Evolutionary conservation across 164 flowering plant genomes (phyloP).

Genomic region (Magnolia kwangsiensis): DNA sequence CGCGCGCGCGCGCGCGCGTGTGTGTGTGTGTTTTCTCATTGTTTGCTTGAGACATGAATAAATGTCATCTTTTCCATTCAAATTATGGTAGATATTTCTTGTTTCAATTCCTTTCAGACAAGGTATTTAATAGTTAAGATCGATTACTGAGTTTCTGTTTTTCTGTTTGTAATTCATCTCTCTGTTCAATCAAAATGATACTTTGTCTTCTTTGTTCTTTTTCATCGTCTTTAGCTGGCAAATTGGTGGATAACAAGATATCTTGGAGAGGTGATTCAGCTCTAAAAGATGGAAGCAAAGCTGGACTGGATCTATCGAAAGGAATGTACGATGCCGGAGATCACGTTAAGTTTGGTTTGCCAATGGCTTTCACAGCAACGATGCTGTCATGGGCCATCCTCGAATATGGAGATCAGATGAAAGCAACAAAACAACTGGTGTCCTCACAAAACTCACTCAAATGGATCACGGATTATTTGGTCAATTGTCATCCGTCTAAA

Average conservation of each 20-base stretch:
- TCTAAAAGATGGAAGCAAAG: conserved; percentile 63
- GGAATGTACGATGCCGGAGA: conserved; percentile 99
- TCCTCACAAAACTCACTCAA: conserved; percentile 73
- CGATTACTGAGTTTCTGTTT: not conserved
- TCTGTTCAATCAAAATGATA: not conserved
- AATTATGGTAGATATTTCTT: no score
- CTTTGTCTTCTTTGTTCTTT: not conserved
- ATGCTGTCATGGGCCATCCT: conserved; percentile 90
- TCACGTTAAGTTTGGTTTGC: conserved; percentile 86
- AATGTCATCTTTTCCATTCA: no score
- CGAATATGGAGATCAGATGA: conserved; percentile 97
- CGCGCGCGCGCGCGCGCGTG: no score
- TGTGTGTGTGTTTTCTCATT: no score
- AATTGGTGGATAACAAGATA: conserved; percentile 60
- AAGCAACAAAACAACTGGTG: conserved; percentile 55
- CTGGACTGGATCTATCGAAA: conserved; percentile 69
- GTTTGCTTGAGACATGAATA: no score
- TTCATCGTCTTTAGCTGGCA: conserved; percentile 50
- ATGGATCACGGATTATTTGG: conserved; percentile 91
- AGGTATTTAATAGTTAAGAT: no score
- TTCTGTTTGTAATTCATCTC: not conserved
- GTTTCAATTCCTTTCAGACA: no score
- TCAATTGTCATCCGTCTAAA: conserved; percentile 65
- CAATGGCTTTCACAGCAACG: conserved; percentile 95
- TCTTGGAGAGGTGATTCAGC: conserved; percentile 89